Conservation (phyloP, 768 basidiomycete genomes). For the Amanita phalloides region DNA sequence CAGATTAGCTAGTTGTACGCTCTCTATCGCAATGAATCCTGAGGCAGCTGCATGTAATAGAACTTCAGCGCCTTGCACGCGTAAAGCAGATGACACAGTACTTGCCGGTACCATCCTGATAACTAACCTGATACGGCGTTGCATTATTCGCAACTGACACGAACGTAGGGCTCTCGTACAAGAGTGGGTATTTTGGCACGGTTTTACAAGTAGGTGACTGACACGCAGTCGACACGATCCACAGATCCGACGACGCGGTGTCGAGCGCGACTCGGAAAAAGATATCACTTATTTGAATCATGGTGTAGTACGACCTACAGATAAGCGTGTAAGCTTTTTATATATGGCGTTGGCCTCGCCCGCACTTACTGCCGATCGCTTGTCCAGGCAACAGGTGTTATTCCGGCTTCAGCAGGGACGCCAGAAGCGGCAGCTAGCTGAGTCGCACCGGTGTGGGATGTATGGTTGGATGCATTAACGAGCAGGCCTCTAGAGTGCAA, state of each 20-base stretch:
- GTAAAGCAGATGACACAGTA: conserved; percentile 5
- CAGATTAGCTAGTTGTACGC: conserved; percentile 47
- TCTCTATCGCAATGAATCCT: conserved; percentile 65
- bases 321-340: neutral
- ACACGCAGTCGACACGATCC: conserved; percentile 61
- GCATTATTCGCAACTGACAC: conserved; percentile 46
- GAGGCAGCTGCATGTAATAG: conserved; percentile 35
- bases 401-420: conserved; percentile 23
- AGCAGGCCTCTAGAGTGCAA: conserved; percentile 4
- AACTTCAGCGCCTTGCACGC: neutral
- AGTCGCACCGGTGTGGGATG: neutral
- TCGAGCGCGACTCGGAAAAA: conserved; percentile 63
- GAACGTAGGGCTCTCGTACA: conserved; percentile 58
- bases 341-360: neutral
- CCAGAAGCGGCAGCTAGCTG: conserved; percentile 13
- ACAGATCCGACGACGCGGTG: conserved; percentile 65
- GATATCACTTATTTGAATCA: conserved; percentile 50
- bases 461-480: conserved; percentile 1
- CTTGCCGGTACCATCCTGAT: conserved; percentile 63
- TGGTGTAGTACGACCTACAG: conserved; percentile 55
- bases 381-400: conserved; percentile 33
- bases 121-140: conserved; percentile 48
- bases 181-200: conserved; percentile 63
- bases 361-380: conserved; percentile 32
- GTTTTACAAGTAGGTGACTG: conserved; percentile 37